These are phyloP conservation scores for cucumber (Cucumis sativus) DNA, from an alignment of 306 rosid genomes.

Conservation along the genomic window Cucumber_9930_V3 NC_026656.2:13766501-13767000, in stretches of 20 bases:
- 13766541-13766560: slow-evolving; percentile 25
- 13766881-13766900: too few species aligned
- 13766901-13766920: too few species aligned
- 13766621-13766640: slow-evolving; percentile 52
- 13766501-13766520: slow-evolving; percentile 16
- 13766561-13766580: slow-evolving; percentile 27
- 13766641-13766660: slow-evolving; percentile 57
- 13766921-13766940: too few species aligned
- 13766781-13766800: slow-evolving; percentile 65
- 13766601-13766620: slow-evolving; percentile 34
- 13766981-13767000: too few species aligned
- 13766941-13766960: too few species aligned
- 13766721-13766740: slow-evolving; percentile 55
- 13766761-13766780: slow-evolving; percentile 73
- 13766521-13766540: slow-evolving; percentile 21
- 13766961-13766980: too few species aligned
- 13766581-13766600: slow-evolving; percentile 70
- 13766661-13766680: slow-evolving; percentile 17
- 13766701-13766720: slow-evolving; percentile 31
- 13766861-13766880: too few species aligned
- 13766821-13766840: too few species aligned
- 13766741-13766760: slow-evolving; percentile 72
- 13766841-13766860: too few species aligned
- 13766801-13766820: slow-evolving; percentile 76
- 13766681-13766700: slow-evolving; percentile 28